These are phyloP conservation scores for Eutrema yunnanense DNA, from an alignment of 345 rosid species.

Conservation along the genomic window DNA sequence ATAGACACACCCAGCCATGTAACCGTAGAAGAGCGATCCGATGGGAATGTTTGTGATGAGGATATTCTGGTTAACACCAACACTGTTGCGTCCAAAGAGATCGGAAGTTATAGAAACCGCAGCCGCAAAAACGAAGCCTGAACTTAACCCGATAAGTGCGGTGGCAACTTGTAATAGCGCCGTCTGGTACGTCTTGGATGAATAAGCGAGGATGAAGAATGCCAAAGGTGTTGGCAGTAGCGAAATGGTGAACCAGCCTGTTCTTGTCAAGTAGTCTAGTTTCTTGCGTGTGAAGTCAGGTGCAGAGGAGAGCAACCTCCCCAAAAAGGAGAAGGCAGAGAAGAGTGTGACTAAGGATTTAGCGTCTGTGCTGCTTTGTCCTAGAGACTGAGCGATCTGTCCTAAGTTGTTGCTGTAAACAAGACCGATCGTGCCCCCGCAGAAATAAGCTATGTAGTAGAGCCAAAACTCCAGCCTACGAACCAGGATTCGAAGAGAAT, in stretches of 20 bases:
- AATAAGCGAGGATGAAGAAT: slow-evolving; percentile 43
- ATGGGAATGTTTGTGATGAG: slow-evolving; percentile 83
- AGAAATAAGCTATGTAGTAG: slow-evolving; percentile 60
- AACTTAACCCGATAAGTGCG: slow-evolving; percentile 63
- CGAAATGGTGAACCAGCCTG: slow-evolving; percentile 74
- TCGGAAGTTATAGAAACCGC: slow-evolving; percentile 86
- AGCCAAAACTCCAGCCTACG: slow-evolving; percentile 75
- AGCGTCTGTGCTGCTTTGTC: slow-evolving; percentile 31
- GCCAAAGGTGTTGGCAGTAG: slow-evolving; percentile 68
- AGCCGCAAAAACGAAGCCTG: slow-evolving; percentile 68
- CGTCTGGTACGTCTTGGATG: slow-evolving; percentile 33
- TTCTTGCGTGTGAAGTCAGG: slow-evolving; percentile 77
- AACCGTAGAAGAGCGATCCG: slow-evolving; percentile 76
- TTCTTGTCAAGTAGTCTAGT: slow-evolving; percentile 43
- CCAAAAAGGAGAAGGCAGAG: slow-evolving; percentile 78
- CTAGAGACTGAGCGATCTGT: slow-evolving; percentile 71
- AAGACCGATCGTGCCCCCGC: slow-evolving; percentile 73
- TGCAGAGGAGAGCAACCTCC: slow-evolving; percentile 69
- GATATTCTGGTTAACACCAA: slow-evolving; percentile 76
- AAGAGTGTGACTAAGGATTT: slow-evolving; percentile 55
- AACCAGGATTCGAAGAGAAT: slow-evolving; percentile 40
- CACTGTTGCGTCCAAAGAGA: slow-evolving; percentile 74
- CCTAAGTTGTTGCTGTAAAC: slow-evolving; percentile 87
- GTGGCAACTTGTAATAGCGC: slow-evolving; percentile 38
- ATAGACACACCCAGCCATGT: slow-evolving; percentile 66